These are phyloP conservation scores for Blepharisma undulans DNA, from an alignment of 169 alveolate species.

Conservation along the genomic window DNA sequence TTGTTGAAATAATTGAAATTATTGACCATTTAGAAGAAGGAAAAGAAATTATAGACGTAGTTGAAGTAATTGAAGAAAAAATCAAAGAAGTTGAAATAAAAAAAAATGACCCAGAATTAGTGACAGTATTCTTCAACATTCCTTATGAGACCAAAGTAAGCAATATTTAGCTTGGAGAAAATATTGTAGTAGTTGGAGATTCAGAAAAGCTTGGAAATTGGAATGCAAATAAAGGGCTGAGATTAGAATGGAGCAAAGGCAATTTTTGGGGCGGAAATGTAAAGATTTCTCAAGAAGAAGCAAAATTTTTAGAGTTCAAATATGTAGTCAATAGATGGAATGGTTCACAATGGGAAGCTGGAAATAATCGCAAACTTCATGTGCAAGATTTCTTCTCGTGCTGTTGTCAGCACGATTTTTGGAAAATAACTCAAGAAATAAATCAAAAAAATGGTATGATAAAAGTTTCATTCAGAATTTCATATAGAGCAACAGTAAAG, in stretches of 20 bases:
- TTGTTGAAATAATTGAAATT: neutral
- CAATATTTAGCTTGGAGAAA: neutral
- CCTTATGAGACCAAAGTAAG: neutral
- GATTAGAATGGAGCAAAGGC: neutral
- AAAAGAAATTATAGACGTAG: neutral
- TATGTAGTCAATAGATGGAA: neutral
- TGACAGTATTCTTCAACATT: neutral
- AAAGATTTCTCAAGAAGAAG: neutral
- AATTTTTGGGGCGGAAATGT: neutral
- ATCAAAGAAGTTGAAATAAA: neutral
- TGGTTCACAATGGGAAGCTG: neutral
- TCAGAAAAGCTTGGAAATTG: neutral
- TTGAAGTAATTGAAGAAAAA: neutral
- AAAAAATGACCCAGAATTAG: neutral
- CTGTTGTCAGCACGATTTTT: neutral
- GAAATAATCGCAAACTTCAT: neutral
- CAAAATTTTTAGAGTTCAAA: neutral
- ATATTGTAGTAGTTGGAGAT: neutral
- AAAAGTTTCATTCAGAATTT: neutral
- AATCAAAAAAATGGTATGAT: neutral
- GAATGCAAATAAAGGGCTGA: neutral
- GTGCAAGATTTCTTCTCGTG: neutral
- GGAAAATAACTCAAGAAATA: neutral
- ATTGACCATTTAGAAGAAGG: neutral
- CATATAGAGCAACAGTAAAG: neutral